Evolutionary conservation across 1,284 basidiomycete genomes (phyloP).

Genomic region (Schizophyllum amplum): DNA sequence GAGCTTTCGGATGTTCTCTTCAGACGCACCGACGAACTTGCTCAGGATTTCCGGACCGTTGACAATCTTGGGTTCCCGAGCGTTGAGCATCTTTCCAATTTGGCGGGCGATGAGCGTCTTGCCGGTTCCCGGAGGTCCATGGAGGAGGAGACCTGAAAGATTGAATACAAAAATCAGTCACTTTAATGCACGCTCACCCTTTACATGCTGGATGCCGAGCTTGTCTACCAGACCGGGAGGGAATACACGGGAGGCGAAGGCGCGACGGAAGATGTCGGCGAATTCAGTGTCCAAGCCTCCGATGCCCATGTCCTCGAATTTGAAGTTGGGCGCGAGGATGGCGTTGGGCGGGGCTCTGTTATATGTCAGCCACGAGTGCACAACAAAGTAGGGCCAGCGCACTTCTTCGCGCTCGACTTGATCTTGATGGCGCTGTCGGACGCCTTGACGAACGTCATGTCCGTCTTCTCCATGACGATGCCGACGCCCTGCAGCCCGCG

Average conservation of each 20-base stretch:
- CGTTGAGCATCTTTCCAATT: constrained; percentile 99
- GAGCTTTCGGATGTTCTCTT: constrained; percentile 97
- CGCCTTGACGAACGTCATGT: constrained; percentile 85
- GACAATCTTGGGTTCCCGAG: constrained; percentile 96
- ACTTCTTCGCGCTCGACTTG: constrained; percentile 90
- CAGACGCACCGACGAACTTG: constrained; percentile 97
- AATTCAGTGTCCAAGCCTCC: constrained; percentile 97
- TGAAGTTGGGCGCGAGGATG: constrained; percentile 97
- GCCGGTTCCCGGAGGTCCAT: constrained; percentile 96
- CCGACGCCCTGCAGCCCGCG: constrained; percentile 43
- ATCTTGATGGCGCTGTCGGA: constrained; percentile 79
- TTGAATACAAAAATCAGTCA: constrained; percentile 22
- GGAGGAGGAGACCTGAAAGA: constrained; percentile 92
- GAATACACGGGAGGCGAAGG: constrained; percentile 97
- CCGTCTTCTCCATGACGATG: constrained; percentile 85
- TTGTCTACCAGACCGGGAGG: constrained; percentile 96
- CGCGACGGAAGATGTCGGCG: constrained; percentile 94
- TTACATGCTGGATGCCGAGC: constrained; percentile 97
- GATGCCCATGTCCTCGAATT: constrained; percentile 99
- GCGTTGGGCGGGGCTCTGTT: constrained; percentile 84
- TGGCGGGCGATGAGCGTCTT: constrained; percentile 98
- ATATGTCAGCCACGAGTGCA: background rate
- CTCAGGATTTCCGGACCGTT: constrained; percentile 98
- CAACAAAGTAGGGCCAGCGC: constrained; percentile 16
- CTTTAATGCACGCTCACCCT: no score